Base-by-base conservation (phyloP, 2,329 filamentous ascomycete genomes). In the Claviceps sp. region DNA sequence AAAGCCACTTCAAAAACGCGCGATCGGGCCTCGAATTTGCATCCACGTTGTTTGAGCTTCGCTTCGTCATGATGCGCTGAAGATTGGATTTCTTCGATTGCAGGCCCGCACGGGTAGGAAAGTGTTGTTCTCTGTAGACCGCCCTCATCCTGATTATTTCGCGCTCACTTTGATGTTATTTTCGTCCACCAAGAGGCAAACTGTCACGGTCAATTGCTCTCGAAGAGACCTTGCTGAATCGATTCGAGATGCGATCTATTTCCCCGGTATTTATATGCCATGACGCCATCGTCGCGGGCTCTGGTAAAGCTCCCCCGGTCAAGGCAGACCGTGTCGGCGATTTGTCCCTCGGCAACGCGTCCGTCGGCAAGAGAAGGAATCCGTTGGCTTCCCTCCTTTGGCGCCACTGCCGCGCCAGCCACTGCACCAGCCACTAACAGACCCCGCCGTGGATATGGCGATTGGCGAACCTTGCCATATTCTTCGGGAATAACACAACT, bases 251-350 rank as follows among this genome's bases (percentile, higher is more conserved):
- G 5, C 50, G 48, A 53, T 53, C 26, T 37, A 43, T 46, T 53
- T 46, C 47, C 43, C 43, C 48, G 47, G 43, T 37, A 42, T 47
- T 47, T 43, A 38, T 38, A 43, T 52, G 56, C 57, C 55, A 60
- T 58, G 60, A 56, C 57, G 61, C 57, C 55, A 63, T 56, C 56
- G 53, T 57, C 57, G 60, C 58, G 59, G 30, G 58, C 60, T 59
- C 58, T 59, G 49, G 42, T 58, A 56, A 57, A 62, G 57, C 56
- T 59, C 54, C 55, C 47, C 55, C 55, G 55, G 49, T 61, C 47
- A 62, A 61, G 62, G 62, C 61, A 62, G 60, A 20, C 18, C 26
- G 41, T 26, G 41, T 30, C 45, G 26, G 48, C 62, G 55, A 37
- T 45, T 51, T 51, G 52, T 54, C 52, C 52, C 52, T 50, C 52